Conservation (phyloP, 495 filamentous ascomycete genomes). For the Aspergillus baeticus region DNA sequence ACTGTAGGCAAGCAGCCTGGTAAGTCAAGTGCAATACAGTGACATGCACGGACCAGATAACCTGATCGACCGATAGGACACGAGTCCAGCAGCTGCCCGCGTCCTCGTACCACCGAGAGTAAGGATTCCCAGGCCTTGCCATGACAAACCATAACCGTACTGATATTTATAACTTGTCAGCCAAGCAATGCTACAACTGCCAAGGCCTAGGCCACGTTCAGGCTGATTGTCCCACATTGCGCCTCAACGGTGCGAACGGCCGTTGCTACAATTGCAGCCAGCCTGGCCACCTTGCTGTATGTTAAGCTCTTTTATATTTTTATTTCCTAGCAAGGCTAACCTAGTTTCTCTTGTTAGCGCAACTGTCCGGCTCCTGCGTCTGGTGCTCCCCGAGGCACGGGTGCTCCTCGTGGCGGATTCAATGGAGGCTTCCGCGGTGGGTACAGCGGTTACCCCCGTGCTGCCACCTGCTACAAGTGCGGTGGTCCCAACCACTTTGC, state of each 20-base stretch:
- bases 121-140: slow-evolving; percentile 30
- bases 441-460: slow-evolving; percentile 65
- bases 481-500: slow-evolving; percentile 99
- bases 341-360: slow-evolving; percentile 50
- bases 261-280: slow-evolving; percentile 97
- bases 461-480: slow-evolving; percentile 98
- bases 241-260: slow-evolving; percentile 80
- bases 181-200: slow-evolving; percentile 99
- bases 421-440: slow-evolving; percentile 68
- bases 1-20: slow-evolving; percentile 78
- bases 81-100: slow-evolving; percentile 95
- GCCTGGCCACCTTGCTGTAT: slow-evolving; percentile 82
- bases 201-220: slow-evolving; percentile 98
- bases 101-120: slow-evolving; percentile 93
- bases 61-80: slow-evolving; percentile 66
- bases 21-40: slow-evolving; percentile 35
- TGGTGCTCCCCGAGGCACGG: slow-evolving; percentile 62
- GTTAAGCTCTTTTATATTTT: slow-evolving; percentile 18
- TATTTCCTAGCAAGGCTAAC: background rate
- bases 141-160: slow-evolving; percentile 19
- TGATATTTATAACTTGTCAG: slow-evolving; percentile 37
- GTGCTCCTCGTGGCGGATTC: slow-evolving; percentile 68
- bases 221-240: slow-evolving; percentile 96
- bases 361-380: slow-evolving; percentile 73
- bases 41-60: slow-evolving; percentile 18